These are phyloP conservation scores for Starmerella floris DNA, from an alignment of 805 yeast genomes.

Conservation along the genomic window DNA sequence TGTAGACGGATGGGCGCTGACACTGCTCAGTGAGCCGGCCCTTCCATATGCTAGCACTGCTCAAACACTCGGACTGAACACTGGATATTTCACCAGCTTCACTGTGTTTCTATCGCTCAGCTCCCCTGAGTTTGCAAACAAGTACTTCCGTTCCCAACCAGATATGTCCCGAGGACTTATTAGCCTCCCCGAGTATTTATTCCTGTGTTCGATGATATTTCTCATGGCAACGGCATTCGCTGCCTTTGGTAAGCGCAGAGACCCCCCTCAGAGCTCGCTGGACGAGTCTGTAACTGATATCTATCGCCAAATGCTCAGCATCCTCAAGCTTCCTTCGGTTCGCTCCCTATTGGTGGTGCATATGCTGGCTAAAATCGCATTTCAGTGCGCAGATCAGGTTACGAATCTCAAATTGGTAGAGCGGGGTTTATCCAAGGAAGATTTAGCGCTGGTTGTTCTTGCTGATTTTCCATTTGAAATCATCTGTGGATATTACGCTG, in stretches of 20 bases:
- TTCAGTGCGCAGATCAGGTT: slow-evolving; percentile 92
- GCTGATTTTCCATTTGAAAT: slow-evolving; percentile 95
- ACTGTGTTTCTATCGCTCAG: slow-evolving; percentile 84
- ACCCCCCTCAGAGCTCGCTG: slow-evolving; percentile 30
- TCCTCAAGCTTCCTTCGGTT: slow-evolving; percentile 45
- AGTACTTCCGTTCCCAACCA: slow-evolving; percentile 55
- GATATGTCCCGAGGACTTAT: slow-evolving; percentile 46
- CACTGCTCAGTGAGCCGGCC: slow-evolving; percentile 63
- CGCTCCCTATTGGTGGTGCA: slow-evolving; percentile 63
- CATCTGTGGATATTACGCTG: slow-evolving; percentile 88
- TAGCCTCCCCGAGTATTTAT: slow-evolving; percentile 60
- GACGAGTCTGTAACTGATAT: slow-evolving; percentile 23
- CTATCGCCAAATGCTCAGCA: slow-evolving; percentile 28
- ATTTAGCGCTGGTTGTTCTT: slow-evolving; percentile 77
- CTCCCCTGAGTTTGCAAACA: slow-evolving; percentile 85
- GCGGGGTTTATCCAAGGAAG: slow-evolving; percentile 85
- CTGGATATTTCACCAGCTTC: slow-evolving; percentile 84
- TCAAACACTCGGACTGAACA: slow-evolving; percentile 86
- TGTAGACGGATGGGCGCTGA: slow-evolving; percentile 97
- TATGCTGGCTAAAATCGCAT: slow-evolving; percentile 73
- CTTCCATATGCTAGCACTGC: slow-evolving; percentile 92
- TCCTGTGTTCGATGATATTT: slow-evolving; percentile 64
- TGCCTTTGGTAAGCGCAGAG: slow-evolving; percentile 52
- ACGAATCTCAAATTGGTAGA: slow-evolving; percentile 84
- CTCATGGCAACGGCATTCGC: slow-evolving; percentile 52